phyloP scores from a whole-genome alignment of 306 rosid genomes.

The Leucaena leucocephala region DNA sequence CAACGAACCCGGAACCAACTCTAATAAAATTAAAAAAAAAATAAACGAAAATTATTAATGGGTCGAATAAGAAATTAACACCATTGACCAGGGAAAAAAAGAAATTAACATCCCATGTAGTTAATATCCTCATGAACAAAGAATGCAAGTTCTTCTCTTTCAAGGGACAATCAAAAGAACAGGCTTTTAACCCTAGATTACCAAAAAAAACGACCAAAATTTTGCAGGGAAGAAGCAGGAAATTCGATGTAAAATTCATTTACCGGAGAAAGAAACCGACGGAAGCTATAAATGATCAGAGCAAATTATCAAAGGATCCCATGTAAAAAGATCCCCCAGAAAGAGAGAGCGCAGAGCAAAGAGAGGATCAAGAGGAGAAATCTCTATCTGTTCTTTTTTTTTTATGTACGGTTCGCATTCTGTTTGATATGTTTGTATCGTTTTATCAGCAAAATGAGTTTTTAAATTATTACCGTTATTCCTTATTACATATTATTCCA shows the following conservation, averaged over 20 bases:
- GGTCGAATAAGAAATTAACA: conserved; percentile 37
- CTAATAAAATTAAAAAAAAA: conserved; percentile 32
- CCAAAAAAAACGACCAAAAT: conserved; percentile 40
- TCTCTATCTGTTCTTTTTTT: neutral
- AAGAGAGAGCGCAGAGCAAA: conserved; percentile 31
- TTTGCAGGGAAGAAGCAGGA: conserved; percentile 19
- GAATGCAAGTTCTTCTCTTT: conserved; percentile 45
- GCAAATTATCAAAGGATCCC: conserved; percentile 43
- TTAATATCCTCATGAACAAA: conserved; percentile 34
- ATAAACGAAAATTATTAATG: neutral
- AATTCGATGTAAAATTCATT: conserved; percentile 19
- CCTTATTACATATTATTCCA: too few relatives aligned
- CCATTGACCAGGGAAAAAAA: conserved; percentile 5
- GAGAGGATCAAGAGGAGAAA: conserved; percentile 47
- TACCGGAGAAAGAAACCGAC: conserved; percentile 33
- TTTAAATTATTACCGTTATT: neutral
- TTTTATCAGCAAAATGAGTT: neutral
- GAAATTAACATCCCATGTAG: conserved; percentile 31
- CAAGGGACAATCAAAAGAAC: conserved; percentile 22
- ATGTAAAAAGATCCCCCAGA: conserved; percentile 26
- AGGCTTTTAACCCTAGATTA: conserved; percentile 44
- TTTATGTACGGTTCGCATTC: neutral
- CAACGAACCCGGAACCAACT: conserved; percentile 36
- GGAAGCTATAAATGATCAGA: conserved; percentile 40
- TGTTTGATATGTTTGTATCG: neutral